A percentile compares a stretch with the other conserved stretches of the same genome.
These are phyloP conservation scores for Trichosporon asahii DNA, from an alignment of 1,284 basidiomycete genomes.

Conservation along the genomic window DNA sequence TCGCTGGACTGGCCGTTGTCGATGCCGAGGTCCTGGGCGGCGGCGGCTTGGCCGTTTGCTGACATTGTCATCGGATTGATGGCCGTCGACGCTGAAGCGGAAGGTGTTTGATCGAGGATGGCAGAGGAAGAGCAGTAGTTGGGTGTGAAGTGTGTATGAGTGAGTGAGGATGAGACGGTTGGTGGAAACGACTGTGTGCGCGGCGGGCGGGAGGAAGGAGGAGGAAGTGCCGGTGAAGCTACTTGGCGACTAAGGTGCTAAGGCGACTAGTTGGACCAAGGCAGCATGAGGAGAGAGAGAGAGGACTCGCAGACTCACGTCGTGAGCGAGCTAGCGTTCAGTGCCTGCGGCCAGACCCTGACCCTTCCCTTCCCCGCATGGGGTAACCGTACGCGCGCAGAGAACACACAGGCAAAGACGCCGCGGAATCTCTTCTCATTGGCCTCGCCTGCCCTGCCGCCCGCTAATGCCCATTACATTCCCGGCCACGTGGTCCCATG, in stretches of 20 bases:
- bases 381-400: not conserved
- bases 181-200: too few relatives aligned
- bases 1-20: conserved; percentile 14
- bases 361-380: not conserved
- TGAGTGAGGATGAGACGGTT: too few relatives aligned
- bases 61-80: not conserved
- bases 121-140: not conserved
- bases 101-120: not conserved
- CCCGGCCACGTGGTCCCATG: not conserved
- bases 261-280: not conserved
- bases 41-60: not conserved
- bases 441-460: not conserved
- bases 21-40: not conserved
- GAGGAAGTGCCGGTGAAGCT: too few relatives aligned
- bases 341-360: not conserved
- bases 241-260: not conserved
- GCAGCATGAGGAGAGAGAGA: too few relatives aligned
- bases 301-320: not conserved
- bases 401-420: not conserved
- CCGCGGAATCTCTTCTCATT: not conserved
- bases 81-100: not conserved
- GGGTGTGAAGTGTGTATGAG: too few relatives aligned
- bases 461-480: not conserved
- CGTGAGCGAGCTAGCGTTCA: not conserved
- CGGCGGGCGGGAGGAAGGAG: too few relatives aligned